Base-by-base conservation (phyloP, 805 yeast species). In the Ogataea nonfermentans region DNA sequence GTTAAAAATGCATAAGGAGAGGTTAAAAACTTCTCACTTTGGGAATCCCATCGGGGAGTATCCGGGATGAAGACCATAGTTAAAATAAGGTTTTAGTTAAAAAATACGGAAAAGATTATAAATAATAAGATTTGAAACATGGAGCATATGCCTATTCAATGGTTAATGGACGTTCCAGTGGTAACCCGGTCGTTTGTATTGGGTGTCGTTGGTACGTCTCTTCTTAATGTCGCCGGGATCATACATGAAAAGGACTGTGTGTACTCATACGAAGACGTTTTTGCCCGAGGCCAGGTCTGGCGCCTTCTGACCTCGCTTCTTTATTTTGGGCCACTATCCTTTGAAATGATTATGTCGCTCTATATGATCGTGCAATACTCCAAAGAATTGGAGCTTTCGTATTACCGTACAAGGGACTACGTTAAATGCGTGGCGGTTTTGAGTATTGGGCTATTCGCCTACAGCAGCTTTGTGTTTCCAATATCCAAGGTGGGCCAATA, bases 1-100 rank as follows among this genome's bases (percentile, higher is more conserved):
- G 66, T 62, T 9, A 81, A 61, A 51, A 81, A 78, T 4, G 57
- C 50, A 48, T 67, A 81, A 1, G 88, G 87, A 10, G 59, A 60
- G 13, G 52, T 49, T 10, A 69, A 42, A 1, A 58, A 44, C 2
- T 32, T 33, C 35, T 67, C 70, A 31, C 59, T 50, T 4, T 47
- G 45, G 0, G 49, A 52, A 12, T 33, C 43, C 53, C 53, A 49
- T 8, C 11, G 15, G 2, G 41, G 41, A 4, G 14, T 22, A 7
- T 5, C n/a, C 4, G 41, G 41, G 20, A 37, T 32, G 4, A 13
- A 16, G 6, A 37, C 25, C 41, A 37, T 37, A 14, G 12, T n/a
- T 14, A 32, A 14, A 14, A 5, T n/a, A 32, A 23, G 16, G 11
- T n/a, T 17, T 26, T n/a, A 19, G 36, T 3, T 28, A 10, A 30